Conservation (phyloP, 176 grass and related monocot species). For the Eleusine coracana region DNA sequence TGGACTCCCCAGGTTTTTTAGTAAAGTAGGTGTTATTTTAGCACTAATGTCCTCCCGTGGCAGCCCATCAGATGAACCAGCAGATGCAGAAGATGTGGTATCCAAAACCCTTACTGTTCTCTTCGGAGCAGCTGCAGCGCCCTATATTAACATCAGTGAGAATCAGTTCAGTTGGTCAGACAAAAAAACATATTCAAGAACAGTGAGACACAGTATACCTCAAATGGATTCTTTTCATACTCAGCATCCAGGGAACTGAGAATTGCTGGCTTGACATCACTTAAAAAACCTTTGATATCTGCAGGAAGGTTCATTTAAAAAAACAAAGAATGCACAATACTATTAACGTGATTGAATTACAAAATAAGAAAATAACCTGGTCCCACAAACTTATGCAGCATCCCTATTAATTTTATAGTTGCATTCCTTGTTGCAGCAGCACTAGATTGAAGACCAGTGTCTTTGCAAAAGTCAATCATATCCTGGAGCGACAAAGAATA, state of each 20-base stretch:
- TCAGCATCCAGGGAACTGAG: constrained; percentile 83
- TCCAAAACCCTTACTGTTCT: constrained; percentile 76
- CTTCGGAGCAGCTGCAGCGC: constrained; percentile 74
- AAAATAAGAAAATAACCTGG: constrained; percentile 64
- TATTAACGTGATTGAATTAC: constrained; percentile 37
- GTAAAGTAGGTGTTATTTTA: constrained; percentile 82
- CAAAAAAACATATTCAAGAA: background rate
- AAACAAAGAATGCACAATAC: background rate
- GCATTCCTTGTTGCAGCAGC: constrained; percentile 82
- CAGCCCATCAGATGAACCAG: constrained; percentile 74
- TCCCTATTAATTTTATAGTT: constrained; percentile 93
- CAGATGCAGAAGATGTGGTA: constrained; percentile 53
- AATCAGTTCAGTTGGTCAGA: background rate
- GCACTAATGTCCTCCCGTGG: constrained; percentile 93
- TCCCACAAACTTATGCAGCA: constrained; percentile 95
- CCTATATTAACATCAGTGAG: constrained; percentile 40
- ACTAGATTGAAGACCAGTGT: constrained; percentile 89
- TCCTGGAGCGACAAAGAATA: constrained; percentile 63
- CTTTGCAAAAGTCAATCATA: constrained; percentile 98
- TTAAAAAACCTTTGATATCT: constrained; percentile 97
- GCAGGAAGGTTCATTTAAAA: constrained; percentile 37
- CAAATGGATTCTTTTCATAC: constrained; percentile 97
- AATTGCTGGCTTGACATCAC: constrained; percentile 96
- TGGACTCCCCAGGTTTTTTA: constrained; percentile 88
- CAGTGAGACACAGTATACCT: constrained; percentile 47